phyloP scores from a whole-genome alignment of 1,284 basidiomycete species.

The Apiotrichum gracile region DNA sequence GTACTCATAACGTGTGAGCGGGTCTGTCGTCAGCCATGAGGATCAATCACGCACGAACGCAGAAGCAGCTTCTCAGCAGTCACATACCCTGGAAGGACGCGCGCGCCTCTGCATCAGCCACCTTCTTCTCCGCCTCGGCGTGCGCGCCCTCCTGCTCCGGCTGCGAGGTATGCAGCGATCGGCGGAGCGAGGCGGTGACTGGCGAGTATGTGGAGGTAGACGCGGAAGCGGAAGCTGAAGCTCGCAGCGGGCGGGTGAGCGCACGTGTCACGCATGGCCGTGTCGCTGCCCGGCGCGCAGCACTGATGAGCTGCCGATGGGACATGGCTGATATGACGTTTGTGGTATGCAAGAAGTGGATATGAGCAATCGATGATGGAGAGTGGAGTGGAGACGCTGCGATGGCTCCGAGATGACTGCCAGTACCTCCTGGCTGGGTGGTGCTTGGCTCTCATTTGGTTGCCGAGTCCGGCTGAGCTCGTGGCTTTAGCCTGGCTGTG shows the following conservation, averaged over 20 bases:
- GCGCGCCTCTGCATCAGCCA: slow-evolving; percentile 14
- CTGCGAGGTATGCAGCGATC: slow-evolving; percentile 5
- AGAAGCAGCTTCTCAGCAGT: not conserved
- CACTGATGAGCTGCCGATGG: slow-evolving; percentile 4
- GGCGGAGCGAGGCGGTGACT: not conserved
- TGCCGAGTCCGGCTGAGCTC: too few relatives aligned
- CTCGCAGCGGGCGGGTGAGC: not conserved
- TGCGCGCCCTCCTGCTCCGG: not conserved
- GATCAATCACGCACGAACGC: too few relatives aligned
- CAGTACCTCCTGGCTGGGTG: not conserved
- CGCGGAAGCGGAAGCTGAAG: not conserved
- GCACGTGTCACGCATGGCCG: not conserved
- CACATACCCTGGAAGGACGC: slow-evolving; percentile 13
- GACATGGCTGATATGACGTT: slow-evolving; percentile 1
- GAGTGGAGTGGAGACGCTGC: not conserved
- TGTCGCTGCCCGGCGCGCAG: not conserved
- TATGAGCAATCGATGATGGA: not conserved
- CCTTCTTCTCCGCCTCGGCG: slow-evolving; percentile 4
- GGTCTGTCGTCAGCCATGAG: slow-evolving; percentile 23
- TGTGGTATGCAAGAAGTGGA: not conserved
- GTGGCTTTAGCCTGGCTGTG: too few relatives aligned
- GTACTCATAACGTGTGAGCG: slow-evolving; percentile 60
- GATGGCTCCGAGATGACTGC: not conserved
- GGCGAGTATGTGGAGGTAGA: not conserved
- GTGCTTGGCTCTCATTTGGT: not conserved